Percentiles rank a stretch among this genome's conserved stretches.
These are phyloP conservation scores for Calocybe indica DNA, from an alignment of 768 basidiomycete species.

Conservation along the genomic window DNA sequence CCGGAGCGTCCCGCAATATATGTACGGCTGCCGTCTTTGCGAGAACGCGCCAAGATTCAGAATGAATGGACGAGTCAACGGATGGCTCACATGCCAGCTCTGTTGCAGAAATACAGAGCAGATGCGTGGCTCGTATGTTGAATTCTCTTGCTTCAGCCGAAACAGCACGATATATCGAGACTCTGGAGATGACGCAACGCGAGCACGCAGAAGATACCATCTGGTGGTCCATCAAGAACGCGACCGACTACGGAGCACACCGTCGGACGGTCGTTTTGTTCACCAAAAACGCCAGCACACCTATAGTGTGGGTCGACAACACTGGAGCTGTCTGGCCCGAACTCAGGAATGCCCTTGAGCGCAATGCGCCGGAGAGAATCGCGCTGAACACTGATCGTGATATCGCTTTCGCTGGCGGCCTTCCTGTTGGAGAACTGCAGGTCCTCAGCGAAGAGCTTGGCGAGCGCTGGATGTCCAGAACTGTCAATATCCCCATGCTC, in stretches of 20 bases:
- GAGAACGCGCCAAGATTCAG: constrained; percentile 33
- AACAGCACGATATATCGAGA: background rate
- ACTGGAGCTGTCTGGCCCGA: constrained; percentile 43
- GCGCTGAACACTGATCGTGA: constrained; percentile 40
- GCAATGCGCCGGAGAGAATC: constrained; percentile 33
- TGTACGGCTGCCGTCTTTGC: constrained; percentile 28
- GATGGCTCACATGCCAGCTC: constrained; percentile 31
- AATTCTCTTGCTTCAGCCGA: background rate
- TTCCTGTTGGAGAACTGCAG: constrained; percentile 42
- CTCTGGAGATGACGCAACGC: constrained; percentile 33
- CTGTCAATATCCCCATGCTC: constrained; percentile 38
- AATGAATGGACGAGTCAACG: constrained; percentile 35
- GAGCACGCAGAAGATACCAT: constrained; percentile 49
- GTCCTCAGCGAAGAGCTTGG: constrained; percentile 32
- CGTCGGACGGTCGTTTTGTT: constrained; percentile 45
- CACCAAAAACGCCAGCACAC: constrained; percentile 38
- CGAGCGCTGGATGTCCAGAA: constrained; percentile 32
- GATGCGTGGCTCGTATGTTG: constrained; percentile 34
- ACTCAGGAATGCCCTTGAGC: constrained; percentile 28
- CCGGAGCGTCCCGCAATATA: constrained; percentile 27
- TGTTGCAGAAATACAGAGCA: constrained; percentile 36
- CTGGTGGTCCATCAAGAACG: constrained; percentile 45
- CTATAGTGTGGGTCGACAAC: constrained; percentile 40
- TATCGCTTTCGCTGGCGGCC: constrained; percentile 43
- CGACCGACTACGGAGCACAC: constrained; percentile 42